Conservation (phyloP, 2,329 filamentous ascomycete species). For the Colletotrichum musae region DNA sequence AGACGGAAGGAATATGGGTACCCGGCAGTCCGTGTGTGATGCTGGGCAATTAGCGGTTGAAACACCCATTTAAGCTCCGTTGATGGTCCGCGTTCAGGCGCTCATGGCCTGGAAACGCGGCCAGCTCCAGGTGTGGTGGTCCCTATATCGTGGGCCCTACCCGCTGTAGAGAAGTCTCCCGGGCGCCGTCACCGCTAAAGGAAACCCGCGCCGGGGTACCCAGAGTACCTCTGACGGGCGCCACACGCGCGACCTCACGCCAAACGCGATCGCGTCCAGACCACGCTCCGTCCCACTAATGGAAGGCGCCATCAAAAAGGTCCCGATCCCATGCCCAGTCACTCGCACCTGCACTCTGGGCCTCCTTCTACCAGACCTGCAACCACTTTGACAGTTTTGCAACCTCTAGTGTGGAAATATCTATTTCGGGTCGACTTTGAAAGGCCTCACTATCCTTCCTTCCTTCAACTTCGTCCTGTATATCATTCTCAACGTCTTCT, state of each 20-base stretch:
- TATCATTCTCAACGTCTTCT: constrained; percentile 15
- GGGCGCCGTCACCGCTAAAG: neutral
- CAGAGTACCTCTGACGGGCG: neutral
- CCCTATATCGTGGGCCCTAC: neutral
- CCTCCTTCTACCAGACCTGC: constrained; percentile 46
- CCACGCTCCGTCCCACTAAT: constrained; percentile 38
- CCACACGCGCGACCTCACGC: neutral
- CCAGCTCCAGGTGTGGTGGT: constrained; percentile 3
- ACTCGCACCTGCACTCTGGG: constrained; percentile 40
- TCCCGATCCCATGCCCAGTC: constrained; percentile 44
- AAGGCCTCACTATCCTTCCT: constrained; percentile 4
- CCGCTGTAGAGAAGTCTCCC: neutral
- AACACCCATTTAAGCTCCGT: constrained; percentile 18
- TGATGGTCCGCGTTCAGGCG: constrained; percentile 23
- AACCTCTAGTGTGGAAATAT: constrained; percentile 11
- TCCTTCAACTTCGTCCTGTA: constrained; percentile 18
- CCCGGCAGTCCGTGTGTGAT: neutral
- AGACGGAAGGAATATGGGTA: neutral
- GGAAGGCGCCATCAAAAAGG: constrained; percentile 47
- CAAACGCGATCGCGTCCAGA: constrained; percentile 42
- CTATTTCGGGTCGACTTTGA: constrained; percentile 9
- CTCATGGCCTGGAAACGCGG: constrained; percentile 22
- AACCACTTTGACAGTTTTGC: constrained; percentile 35
- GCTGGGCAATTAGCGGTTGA: constrained; percentile 14
- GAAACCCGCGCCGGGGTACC: neutral